These are phyloP conservation scores for Stagonosporopsis tanaceti DNA, from an alignment of 2,329 filamentous ascomycete species.

Conservation along the genomic window DNA sequence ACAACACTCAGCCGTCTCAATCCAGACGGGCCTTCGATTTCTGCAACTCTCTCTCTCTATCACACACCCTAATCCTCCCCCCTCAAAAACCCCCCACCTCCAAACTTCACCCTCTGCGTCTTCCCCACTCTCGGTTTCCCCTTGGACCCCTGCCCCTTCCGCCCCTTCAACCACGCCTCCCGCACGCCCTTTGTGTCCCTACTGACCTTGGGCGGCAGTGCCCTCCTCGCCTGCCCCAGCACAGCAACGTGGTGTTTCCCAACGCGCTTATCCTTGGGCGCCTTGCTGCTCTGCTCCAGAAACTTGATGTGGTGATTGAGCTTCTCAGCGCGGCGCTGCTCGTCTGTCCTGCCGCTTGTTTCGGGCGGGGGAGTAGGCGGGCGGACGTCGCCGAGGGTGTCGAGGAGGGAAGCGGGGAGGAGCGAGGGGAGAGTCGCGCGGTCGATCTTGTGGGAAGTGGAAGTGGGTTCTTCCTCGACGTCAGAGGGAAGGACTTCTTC, in stretches of 20 bases:
- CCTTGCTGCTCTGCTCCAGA: conserved; percentile 57
- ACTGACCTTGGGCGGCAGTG: conserved; percentile 56
- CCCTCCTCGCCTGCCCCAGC: conserved; percentile 53
- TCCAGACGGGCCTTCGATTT: neutral
- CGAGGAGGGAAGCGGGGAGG: conserved; percentile 61
- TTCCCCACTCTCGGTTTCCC: conserved; percentile 30
- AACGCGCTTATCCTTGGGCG: conserved; percentile 59
- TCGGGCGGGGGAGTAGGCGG: conserved; percentile 55
- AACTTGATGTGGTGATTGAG: conserved; percentile 58
- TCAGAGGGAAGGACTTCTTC: conserved; percentile 1
- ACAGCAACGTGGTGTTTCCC: conserved; percentile 61
- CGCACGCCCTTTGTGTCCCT: conserved; percentile 42
- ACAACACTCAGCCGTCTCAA: neutral
- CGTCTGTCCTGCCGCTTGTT: conserved; percentile 27
- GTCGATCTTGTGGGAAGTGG: neutral
- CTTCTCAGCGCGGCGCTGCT: conserved; percentile 53
- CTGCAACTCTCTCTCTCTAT: too few species aligned
- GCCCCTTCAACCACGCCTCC: conserved; percentile 55
- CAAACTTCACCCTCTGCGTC: conserved; percentile 41
- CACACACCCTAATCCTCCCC: conserved; percentile 29
- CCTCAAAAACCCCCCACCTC: conserved; percentile 43
- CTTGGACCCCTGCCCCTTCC: conserved; percentile 42
- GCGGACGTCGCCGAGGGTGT: conserved; percentile 54
- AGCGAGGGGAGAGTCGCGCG: conserved; percentile 53
- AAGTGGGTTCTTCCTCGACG: neutral